phyloP scores from a whole-genome alignment of 2,329 filamentous ascomycete species.

The Diaporthe aspalathi region DNA sequence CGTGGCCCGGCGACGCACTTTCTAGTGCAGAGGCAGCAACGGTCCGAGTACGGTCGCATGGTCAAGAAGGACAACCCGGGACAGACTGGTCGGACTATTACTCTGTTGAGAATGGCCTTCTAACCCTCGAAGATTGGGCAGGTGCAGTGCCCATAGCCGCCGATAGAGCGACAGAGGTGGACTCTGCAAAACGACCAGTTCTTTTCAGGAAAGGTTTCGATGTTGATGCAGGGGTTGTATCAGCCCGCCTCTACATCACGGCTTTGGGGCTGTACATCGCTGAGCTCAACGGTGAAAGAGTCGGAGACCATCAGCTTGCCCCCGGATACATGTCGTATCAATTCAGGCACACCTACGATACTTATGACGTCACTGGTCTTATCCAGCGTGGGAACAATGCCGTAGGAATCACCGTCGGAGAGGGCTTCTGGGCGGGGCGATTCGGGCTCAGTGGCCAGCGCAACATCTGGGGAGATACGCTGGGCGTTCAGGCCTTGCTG shows the following conservation, averaged over 20 bases:
- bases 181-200: background rate
- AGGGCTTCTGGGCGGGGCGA: conserved; percentile 5
- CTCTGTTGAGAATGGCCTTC: conserved; percentile 7
- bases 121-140: background rate
- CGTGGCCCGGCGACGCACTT: conserved; percentile 32
- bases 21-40: conserved; percentile 24
- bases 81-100: conserved; percentile 11
- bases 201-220: conserved; percentile 20
- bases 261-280: conserved; percentile 59
- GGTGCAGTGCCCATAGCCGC: conserved; percentile 12
- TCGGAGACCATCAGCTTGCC: conserved; percentile 56
- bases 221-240: conserved; percentile 44
- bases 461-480: conserved; percentile 12
- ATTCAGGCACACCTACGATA: conserved; percentile 63
- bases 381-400: conserved; percentile 12
- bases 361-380: conserved; percentile 54
- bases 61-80: conserved; percentile 2
- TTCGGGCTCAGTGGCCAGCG: background rate
- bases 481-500: conserved; percentile 8
- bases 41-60: conserved; percentile 24
- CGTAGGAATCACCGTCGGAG: background rate
- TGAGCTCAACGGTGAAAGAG: conserved; percentile 57
- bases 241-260: conserved; percentile 60
- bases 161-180: conserved; percentile 10
- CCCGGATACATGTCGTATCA: conserved; percentile 66